phyloP scores from a whole-genome alignment of 768 basidiomycete genomes.

The Boletales sp. region DNA sequence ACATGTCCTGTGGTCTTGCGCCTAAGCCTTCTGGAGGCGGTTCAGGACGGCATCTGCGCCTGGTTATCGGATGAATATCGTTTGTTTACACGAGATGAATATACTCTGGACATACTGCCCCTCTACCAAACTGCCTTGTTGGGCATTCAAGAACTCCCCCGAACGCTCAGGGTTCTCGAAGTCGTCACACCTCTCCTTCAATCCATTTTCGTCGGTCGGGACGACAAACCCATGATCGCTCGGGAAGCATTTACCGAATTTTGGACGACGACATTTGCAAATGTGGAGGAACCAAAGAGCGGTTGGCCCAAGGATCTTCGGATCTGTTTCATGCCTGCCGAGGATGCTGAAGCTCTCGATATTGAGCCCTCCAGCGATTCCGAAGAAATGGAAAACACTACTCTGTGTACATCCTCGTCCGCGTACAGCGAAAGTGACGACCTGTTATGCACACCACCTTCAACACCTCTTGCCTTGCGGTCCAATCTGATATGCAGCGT shows the following conservation, averaged over 20 bases:
- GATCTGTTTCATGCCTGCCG: conserved; percentile 27
- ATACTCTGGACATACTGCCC: conserved; percentile 57
- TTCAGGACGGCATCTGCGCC: conserved; percentile 51
- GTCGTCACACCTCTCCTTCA: conserved; percentile 48
- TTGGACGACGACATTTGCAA: conserved; percentile 52
- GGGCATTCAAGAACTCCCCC: conserved; percentile 46
- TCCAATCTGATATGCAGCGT: conserved; percentile 2
- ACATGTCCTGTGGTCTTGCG: conserved; percentile 49
- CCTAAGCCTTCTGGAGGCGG: conserved; percentile 40
- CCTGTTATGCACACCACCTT: conserved; percentile 6
- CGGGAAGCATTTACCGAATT: conserved; percentile 57
- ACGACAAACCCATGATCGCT: conserved; percentile 42
- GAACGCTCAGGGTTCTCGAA: conserved; percentile 39
- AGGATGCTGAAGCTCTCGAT: conserved; percentile 1
- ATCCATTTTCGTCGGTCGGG: conserved; percentile 53
- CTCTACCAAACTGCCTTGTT: conserved; percentile 61
- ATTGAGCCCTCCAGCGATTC: conserved; percentile 23
- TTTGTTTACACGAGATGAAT: conserved; percentile 50
- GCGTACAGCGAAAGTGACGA: conserved; percentile 1
- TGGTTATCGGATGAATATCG: conserved; percentile 65
- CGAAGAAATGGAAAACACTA: conserved; percentile 20
- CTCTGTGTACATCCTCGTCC: conserved; percentile 4
- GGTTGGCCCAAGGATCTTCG: conserved; percentile 56
- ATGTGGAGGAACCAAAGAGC: conserved; percentile 36
- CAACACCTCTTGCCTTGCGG: conserved; percentile 4